These are phyloP conservation scores for Triglochin maritima DNA, from an alignment of 106 monocot genomes.

Conservation along the genomic window DNA sequence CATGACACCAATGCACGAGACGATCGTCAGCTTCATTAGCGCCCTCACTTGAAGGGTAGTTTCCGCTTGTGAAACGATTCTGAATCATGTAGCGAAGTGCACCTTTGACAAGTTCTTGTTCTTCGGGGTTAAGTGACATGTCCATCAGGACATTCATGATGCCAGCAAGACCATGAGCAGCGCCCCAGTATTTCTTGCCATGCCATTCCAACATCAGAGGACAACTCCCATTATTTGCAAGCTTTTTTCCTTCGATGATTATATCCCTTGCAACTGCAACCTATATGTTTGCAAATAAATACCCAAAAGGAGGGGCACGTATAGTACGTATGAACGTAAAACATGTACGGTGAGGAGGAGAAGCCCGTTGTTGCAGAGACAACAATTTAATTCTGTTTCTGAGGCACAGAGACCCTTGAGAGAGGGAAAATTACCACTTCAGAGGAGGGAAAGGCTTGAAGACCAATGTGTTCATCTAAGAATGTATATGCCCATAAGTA, in stretches of 20 bases:
- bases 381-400: no score
- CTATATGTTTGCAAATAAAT: conserved; percentile 10
- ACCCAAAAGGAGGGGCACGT: no score
- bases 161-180: conserved; percentile 89
- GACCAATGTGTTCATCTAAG: conserved; percentile 61
- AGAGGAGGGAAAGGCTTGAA: conserved; percentile 28
- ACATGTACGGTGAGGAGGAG: no score
- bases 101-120: conserved; percentile 50
- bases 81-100: conserved; percentile 64
- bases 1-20: conserved; percentile 97
- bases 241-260: conserved; percentile 41
- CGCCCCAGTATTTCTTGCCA: conserved; percentile 81
- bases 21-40: conserved; percentile 35
- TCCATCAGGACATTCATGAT: conserved; percentile 94
- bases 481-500: conserved; percentile 85
- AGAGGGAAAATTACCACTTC: conserved; percentile 28
- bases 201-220: conserved; percentile 95
- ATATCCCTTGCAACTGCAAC: conserved; percentile 35
- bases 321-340: no score
- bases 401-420: no score
- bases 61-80: conserved; percentile 63
- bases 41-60: conserved; percentile 80
- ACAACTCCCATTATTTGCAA: conserved; percentile 37
- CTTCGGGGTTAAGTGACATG: conserved; percentile 42
- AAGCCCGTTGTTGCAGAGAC: no score